These are phyloP conservation scores for Beauveria sp. DNA, from an alignment of 2,329 filamentous ascomycete genomes.

Conservation along the genomic window DNA sequence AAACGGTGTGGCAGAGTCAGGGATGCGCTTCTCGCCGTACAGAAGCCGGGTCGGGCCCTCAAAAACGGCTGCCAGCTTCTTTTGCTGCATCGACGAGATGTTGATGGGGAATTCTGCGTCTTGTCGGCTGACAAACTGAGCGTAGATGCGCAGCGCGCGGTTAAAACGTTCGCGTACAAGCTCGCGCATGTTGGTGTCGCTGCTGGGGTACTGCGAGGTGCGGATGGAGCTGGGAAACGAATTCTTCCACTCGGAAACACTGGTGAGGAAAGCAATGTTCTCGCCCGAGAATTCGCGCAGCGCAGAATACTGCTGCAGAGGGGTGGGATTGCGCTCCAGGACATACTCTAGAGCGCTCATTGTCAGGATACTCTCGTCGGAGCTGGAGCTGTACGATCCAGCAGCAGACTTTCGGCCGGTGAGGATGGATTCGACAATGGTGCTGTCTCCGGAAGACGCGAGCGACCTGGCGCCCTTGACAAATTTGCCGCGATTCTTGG, in stretches of 20 bases:
- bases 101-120: slow-evolving; percentile 61
- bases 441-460: slow-evolving; percentile 14
- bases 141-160: slow-evolving; percentile 53
- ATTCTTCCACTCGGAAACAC: slow-evolving; percentile 49
- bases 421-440: slow-evolving; percentile 21
- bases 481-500: slow-evolving; percentile 23
- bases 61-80: slow-evolving; percentile 47
- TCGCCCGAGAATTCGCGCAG: slow-evolving; percentile 62
- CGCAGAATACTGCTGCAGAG: slow-evolving; percentile 57
- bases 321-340: slow-evolving; percentile 49
- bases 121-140: slow-evolving; percentile 48
- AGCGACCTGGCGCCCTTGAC: slow-evolving; percentile 15
- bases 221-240: slow-evolving; percentile 20
- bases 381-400: slow-evolving; percentile 16
- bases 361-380: slow-evolving; percentile 40
- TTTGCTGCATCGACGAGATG: slow-evolving; percentile 46
- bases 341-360: slow-evolving; percentile 57
- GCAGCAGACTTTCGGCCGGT: slow-evolving; percentile 26
- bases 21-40: slow-evolving; percentile 27
- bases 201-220: slow-evolving; percentile 9
- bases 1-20: slow-evolving; percentile 34
- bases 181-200: slow-evolving; percentile 16
- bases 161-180: slow-evolving; percentile 44
- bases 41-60: slow-evolving; percentile 39
- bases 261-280: slow-evolving; percentile 59